Conservation (phyloP, 495 filamentous ascomycete species). For the Delitschia confertaspora region DNA sequence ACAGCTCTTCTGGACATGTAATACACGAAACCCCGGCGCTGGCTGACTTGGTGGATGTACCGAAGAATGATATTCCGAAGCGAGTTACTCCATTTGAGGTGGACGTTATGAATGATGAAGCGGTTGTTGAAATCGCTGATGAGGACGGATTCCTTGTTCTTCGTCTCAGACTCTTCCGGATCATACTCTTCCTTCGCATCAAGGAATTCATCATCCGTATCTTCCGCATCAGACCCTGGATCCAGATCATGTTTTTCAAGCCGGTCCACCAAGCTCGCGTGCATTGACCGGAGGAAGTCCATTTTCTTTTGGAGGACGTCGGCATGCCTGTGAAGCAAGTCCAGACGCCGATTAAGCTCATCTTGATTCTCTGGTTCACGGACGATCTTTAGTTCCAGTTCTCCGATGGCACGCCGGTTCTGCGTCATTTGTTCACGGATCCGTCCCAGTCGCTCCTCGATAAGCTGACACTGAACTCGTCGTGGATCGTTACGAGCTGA, state of each 20-base stretch:
- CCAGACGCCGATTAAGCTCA: constrained; percentile 51
- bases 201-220: constrained; percentile 37
- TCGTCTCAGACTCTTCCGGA: constrained; percentile 33
- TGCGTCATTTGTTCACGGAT: constrained; percentile 66
- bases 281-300: constrained; percentile 65
- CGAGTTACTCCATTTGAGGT: constrained; percentile 97
- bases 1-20: constrained; percentile 93
- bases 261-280: constrained; percentile 55
- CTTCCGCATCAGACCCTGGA: constrained; percentile 42
- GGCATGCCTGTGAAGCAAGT: constrained; percentile 60
- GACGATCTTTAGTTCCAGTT: constrained; percentile 38
- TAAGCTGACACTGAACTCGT: constrained; percentile 76
- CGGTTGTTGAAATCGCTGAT: constrained; percentile 94
- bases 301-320: constrained; percentile 63
- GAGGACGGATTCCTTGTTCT: constrained; percentile 40
- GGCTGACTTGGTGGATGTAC: constrained; percentile 95
- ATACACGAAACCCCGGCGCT: constrained; percentile 92
- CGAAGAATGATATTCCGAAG: constrained; percentile 91
- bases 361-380: constrained; percentile 40
- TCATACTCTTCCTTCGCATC: constrained; percentile 44
- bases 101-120: constrained; percentile 94
- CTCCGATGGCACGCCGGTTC: constrained; percentile 46
- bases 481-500: constrained; percentile 83
- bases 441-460: constrained; percentile 67
- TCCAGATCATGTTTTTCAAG: constrained; percentile 41